Base-by-base conservation (phyloP, 2,329 filamentous ascomycete genomes). In the Colletotrichum liriopes region DNA sequence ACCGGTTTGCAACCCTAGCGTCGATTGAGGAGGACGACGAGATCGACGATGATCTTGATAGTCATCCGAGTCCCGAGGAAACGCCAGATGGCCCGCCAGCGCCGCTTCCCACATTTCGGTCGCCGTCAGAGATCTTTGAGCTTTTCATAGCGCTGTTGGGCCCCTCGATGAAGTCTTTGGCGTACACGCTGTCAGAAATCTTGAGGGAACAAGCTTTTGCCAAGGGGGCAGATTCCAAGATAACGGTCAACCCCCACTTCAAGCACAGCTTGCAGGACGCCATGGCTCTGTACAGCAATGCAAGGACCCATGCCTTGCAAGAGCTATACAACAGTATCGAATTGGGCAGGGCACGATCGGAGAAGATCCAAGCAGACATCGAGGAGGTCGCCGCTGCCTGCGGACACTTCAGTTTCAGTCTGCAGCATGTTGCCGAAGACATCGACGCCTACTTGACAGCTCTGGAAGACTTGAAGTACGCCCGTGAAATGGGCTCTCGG, bases 351-450 rank as follows among this genome's bases (percentile, higher is more conserved):
- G 86, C 91, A 3, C 88, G 91, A 52, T 92, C 93, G 0, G 88
- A 94, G 64, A 93, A 93, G 73, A 88, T 96, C 11, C 93, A 97
- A 78, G 96, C 96, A 2, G 96, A 98, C 80, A 95, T 98, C 69
- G 96, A 99, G 80, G 96, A 99, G 81, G 95, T 98, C 14, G 95
- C 96, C 51, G 96, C 96, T n/a, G 97, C 95, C 68, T 99, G 96
- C 78, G 96, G 96, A 0, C 95, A 98, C 82, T 99, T 98, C 79
- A 96, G 94, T 79, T 98, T 96, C 80, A 97, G 93, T 54, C 86
- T 99, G 35, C 90, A 96, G 74, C 93, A 96, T 76, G 96, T 98
- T 78, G 95, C 94, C 0, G 94, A 97, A 79, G 95, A 98, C 78
- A 93, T 97, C 84, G 91, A 94, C 75, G 89, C 89, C 16, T 96